Evolutionary conservation across 306 rosid species (phyloP).

Genomic region (Coriaria nepalensis): DNA sequence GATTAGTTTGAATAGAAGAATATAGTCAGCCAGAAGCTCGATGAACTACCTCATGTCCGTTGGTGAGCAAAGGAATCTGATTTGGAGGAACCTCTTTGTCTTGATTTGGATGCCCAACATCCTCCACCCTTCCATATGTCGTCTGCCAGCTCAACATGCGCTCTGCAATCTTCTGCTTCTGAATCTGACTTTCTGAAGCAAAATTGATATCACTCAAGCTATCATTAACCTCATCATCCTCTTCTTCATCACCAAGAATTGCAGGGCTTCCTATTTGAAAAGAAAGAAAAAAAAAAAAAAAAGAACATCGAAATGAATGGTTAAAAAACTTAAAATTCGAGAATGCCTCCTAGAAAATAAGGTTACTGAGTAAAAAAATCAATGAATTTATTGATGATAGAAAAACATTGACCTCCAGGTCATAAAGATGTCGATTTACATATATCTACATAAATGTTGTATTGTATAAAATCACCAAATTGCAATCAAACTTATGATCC

Average conservation of each 20-base stretch:
- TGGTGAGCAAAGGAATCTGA: slow-evolving; percentile 44
- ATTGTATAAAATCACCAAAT: too few relatives aligned
- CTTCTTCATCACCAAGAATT: slow-evolving; percentile 65
- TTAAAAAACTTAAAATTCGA: too few relatives aligned
- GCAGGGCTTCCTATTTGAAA: slow-evolving; percentile 65
- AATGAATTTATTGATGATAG: too few relatives aligned
- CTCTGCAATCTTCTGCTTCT: slow-evolving; percentile 80
- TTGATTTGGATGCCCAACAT: slow-evolving; percentile 41
- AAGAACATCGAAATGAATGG: not conserved
- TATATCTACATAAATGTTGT: too few relatives aligned
- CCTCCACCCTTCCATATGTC: slow-evolving; percentile 57
- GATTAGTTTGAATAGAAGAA: slow-evolving; percentile 2
- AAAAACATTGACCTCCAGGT: too few relatives aligned
- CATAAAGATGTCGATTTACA: too few relatives aligned
- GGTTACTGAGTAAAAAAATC: too few relatives aligned
- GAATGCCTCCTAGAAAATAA: too few relatives aligned
- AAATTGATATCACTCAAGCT: slow-evolving; percentile 50
- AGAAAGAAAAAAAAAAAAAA: not conserved
- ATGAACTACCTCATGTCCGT: slow-evolving; percentile 67
- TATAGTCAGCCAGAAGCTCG: slow-evolving; percentile 8
- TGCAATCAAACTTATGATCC: too few relatives aligned
- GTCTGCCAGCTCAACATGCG: slow-evolving; percentile 85
- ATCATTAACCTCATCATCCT: slow-evolving; percentile 45
- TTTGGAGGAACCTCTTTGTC: slow-evolving; percentile 76
- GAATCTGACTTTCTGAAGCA: slow-evolving; percentile 58